phyloP scores from a whole-genome alignment of 176 grass and related monocot species.

The Elaeis guineensis region DNA sequence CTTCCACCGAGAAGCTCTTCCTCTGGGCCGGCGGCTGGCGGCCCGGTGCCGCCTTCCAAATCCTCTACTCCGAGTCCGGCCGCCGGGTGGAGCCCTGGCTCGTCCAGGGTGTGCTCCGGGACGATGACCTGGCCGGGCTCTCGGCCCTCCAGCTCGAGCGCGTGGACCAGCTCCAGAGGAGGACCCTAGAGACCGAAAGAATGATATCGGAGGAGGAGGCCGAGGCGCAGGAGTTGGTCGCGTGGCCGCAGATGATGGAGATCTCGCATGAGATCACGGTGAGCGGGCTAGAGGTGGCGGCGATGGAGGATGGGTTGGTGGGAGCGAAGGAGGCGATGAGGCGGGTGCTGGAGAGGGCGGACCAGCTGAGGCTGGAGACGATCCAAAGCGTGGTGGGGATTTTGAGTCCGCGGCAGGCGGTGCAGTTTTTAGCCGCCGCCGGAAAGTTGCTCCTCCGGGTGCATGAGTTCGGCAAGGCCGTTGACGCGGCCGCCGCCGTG shows the following conservation, averaged over 20 bases:
- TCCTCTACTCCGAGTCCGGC: conserved; percentile 67
- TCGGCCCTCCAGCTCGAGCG: conserved; percentile 6
- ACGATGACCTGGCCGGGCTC: conserved; percentile 1
- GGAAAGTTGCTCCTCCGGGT: conserved; percentile 63
- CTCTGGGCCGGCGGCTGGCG: conserved; percentile 82
- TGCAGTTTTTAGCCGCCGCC: conserved; percentile 66
- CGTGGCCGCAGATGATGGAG: conserved; percentile 41
- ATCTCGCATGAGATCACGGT: conserved; percentile 22
- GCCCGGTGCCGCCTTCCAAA: conserved; percentile 52
- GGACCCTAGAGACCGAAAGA: conserved; percentile 33
- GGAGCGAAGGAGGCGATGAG: conserved; percentile 30
- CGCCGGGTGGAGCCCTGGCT: conserved; percentile 42
- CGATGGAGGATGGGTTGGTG: conserved; percentile 25
- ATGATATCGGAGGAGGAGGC: conserved; percentile 46
- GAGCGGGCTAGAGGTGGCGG: conserved; percentile 17
- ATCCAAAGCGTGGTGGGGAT: conserved; percentile 54
- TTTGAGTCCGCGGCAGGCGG: conserved; percentile 44
- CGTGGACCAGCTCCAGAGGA: conserved; percentile 38
- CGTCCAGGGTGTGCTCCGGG: background rate
- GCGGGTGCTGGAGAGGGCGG: conserved; percentile 46
- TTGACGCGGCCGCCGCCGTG: conserved; percentile 19
- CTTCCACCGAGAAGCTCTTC: conserved; percentile 64
- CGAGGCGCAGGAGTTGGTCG: conserved; percentile 37
- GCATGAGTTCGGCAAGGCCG: conserved; percentile 47
- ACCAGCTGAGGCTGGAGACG: conserved; percentile 47